Percentiles rank a stretch among this genome's conserved stretches.
These are phyloP conservation scores for Kernera saxatilis DNA, from an alignment of 345 rosid genomes.

Conservation along the genomic window DNA sequence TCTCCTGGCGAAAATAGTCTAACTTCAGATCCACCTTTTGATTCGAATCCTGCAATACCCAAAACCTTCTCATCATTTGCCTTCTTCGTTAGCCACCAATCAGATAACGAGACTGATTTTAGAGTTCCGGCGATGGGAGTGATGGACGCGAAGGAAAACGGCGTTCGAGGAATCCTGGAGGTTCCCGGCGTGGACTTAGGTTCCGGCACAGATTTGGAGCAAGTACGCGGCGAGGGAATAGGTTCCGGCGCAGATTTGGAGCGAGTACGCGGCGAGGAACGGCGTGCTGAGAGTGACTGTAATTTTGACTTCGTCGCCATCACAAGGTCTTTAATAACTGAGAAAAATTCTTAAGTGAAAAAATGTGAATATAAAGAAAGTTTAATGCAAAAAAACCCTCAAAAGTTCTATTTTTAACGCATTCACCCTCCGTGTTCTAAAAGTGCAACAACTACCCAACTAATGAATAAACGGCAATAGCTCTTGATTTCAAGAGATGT, in stretches of 20 bases:
- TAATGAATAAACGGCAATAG: no score
- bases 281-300: not conserved
- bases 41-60: slow-evolving; percentile 18
- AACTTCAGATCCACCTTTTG: not conserved
- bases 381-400: no score
- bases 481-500: no score
- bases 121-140: slow-evolving; percentile 5
- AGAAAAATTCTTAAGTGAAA: no score
- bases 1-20: slow-evolving; percentile 21
- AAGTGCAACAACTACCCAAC: no score
- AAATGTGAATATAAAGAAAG: no score
- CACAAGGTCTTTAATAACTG: not conserved
- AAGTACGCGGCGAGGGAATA: not conserved
- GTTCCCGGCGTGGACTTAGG: not conserved
- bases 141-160: not conserved
- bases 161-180: not conserved
- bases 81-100: slow-evolving; percentile 27
- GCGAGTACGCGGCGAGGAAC: not conserved
- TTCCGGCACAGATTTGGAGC: not conserved
- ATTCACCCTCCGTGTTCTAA: no score
- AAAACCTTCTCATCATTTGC: not conserved
- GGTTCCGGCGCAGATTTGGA: not conserved
- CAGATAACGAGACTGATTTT: slow-evolving; percentile 1
- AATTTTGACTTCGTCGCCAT: not conserved
- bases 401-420: no score